A percentile compares a stretch with the other conserved stretches of the same genome.
phyloP scores from a whole-genome alignment of 2,329 filamentous ascomycete species.

The Juglanconis oblonga region DNA sequence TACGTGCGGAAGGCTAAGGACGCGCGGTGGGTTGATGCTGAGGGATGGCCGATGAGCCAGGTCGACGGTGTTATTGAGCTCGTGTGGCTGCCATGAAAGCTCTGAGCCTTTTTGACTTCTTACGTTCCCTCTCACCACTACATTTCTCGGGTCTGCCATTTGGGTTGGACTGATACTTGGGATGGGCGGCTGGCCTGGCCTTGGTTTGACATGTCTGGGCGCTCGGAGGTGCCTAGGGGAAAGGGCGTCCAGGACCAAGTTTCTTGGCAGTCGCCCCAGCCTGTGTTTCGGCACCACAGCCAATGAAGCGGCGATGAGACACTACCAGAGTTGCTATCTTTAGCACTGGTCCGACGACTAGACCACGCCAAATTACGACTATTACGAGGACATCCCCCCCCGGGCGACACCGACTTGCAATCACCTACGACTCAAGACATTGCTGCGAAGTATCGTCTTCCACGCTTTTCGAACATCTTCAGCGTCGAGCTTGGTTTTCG shows the following conservation, averaged over 20 bases:
- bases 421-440: background rate
- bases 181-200: background rate
- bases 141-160: background rate
- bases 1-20: slow-evolving; percentile 53
- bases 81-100: slow-evolving; percentile 46
- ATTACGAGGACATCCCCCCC: background rate
- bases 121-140: background rate
- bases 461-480: background rate
- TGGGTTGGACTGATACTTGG: background rate
- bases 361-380: too few species aligned
- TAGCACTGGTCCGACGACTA: too few species aligned
- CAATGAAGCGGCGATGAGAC: too few species aligned
- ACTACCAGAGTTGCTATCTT: too few species aligned
- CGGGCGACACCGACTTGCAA: background rate
- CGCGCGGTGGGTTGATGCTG: slow-evolving; percentile 47
- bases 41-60: slow-evolving; percentile 47
- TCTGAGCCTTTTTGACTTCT: background rate
- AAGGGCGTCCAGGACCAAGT: too few species aligned
- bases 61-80: slow-evolving; percentile 56
- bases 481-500: background rate
- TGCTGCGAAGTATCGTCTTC: background rate
- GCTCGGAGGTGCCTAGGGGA: too few species aligned
- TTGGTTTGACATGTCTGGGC: background rate
- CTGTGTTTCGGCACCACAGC: too few species aligned
- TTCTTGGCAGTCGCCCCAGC: too few species aligned